Base-by-base conservation (phyloP, 169 alveolate species). In the Babesia ovis region DNA sequence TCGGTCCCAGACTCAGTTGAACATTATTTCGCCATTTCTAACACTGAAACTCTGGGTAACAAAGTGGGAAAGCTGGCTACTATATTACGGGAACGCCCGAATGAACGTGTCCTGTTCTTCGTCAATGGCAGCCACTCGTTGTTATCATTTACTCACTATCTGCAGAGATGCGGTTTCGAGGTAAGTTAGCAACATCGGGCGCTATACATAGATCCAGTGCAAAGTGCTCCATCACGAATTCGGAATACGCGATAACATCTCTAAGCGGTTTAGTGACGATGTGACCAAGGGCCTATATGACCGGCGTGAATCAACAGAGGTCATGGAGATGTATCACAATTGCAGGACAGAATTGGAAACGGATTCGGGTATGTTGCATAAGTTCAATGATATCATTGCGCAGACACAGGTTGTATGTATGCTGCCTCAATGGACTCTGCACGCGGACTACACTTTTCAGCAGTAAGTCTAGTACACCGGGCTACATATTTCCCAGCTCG, bases 341-440 rank as follows among this genome's bases (percentile, higher is more conserved):
- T n/a, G 57, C 18, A 23, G 55, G 16, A 39, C 39, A 11, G 50
- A 22, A 31, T 14, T 79, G 14, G 70, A 70, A 27, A 42, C 51
- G 3, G 82, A 55, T 4, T 45, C 51, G 18, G 58, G 75, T 56
- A 51, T 22, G 70, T 48, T 43, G 18, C 25, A 29, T 27, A 16
- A 4, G 8, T 6, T 0, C 6, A 4, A 11, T 22, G 3, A 14
- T 55, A 20, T 6, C 20, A 12, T 23, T 34, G 34, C 18, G 9
- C 70, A 79, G 87, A 41, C 31, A 8, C 8, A 39, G 27, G 32
- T 12, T 29, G 50, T 22, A 18, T 68, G 27, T 51, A 68, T 14
- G 57, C 66, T 23, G 89, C 86, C n/a, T 81, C 89, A 0, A 72
- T 70, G 54, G 89, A 81, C 41, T 81, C 89, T 1, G 89, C 89